Base-by-base conservation (phyloP, 352 stramenopile species). In the Phytophthora hybrid region DNA sequence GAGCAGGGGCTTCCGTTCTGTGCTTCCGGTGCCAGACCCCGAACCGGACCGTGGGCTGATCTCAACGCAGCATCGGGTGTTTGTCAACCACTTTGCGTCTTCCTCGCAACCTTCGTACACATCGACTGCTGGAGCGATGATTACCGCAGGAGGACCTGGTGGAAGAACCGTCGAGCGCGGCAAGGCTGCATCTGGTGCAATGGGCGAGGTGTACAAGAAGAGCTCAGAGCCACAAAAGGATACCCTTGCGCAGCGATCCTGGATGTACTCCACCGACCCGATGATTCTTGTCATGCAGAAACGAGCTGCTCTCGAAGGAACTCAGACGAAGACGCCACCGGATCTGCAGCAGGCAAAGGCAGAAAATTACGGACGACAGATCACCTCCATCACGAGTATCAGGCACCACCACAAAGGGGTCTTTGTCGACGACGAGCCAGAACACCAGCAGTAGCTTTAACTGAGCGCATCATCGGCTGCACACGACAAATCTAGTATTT, bases 231-330 rank as follows among this genome's bases (percentile, higher is more conserved):
- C 89, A 5, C 84, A 95, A 58, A 68, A 76, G 59, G 89, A 95
- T 66, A 94, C 89, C 0, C 74, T 81, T 0, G 85, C 89, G 16
- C 89, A 96, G 56, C 78, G 89, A 32, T 87, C 89, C 39, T 96
- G 87, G 87, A 73, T 93, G 76, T 94, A 94, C 63, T 91, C 84
- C 5, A 84, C 74, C 16, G 85, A 94, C 41, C 86, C 87, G 1
- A 92, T 93, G 83, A 84, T 94, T 29, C 47, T 51, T 3, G 72
- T 71, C 8, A 86, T 88, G 71, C 76, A 85, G 13, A 76, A 79
- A 39, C 79, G 73, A 51, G 70, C 66, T 23, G 67, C 57, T 0
- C 66, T 65, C 32, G 69, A 63, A 32, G 32, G 18, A 31, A 39
- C 49, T 11, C 39, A 59, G 29, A 41, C 44, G 4, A 71, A 53